A percentile compares a stretch with the other conserved stretches of the same genome.
Evolutionary conservation across 192 early-diverging fungal species (phyloP).

Genomic region (Rhizophlyctis rosea): DNA sequence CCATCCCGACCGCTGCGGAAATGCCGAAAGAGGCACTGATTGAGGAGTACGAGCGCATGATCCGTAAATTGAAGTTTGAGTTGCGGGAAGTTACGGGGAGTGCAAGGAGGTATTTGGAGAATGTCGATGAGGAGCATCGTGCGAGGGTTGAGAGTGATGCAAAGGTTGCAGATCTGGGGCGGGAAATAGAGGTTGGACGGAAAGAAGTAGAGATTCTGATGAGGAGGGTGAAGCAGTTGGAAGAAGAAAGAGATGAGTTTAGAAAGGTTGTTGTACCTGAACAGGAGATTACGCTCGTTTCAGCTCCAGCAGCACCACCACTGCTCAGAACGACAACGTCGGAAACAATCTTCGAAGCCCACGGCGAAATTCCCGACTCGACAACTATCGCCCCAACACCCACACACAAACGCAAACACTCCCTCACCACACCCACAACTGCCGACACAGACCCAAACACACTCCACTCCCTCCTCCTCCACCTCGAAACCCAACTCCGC

Average conservation of each 20-base stretch:
- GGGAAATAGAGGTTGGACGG: constrained; percentile 7
- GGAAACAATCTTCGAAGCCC: too few species aligned
- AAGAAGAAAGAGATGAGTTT: neutral
- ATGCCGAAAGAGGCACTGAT: constrained; percentile 2
- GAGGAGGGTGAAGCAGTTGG: neutral
- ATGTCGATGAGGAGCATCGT: constrained; percentile 5
- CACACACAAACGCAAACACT: neutral
- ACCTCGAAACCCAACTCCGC: neutral
- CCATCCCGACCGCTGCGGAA: neutral
- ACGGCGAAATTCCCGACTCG: neutral
- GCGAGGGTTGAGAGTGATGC: neutral
- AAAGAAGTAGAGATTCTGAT: neutral
- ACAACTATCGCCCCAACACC: neutral
- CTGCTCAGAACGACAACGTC: too few species aligned
- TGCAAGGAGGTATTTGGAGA: constrained; percentile 5
- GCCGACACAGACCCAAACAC: neutral
- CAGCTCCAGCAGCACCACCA: too few species aligned
- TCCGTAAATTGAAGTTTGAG: constrained; percentile 11
- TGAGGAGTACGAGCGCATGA: neutral
- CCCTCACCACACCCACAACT: neutral
- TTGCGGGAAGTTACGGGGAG: constrained; percentile 12
- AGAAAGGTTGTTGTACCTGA: neutral
- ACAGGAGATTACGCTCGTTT: neutral
- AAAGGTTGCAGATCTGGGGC: neutral
- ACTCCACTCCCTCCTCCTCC: neutral